These are phyloP conservation scores for Nadsonia commutata DNA, from an alignment of 1,139 yeast species.

Conservation along the genomic window DNA sequence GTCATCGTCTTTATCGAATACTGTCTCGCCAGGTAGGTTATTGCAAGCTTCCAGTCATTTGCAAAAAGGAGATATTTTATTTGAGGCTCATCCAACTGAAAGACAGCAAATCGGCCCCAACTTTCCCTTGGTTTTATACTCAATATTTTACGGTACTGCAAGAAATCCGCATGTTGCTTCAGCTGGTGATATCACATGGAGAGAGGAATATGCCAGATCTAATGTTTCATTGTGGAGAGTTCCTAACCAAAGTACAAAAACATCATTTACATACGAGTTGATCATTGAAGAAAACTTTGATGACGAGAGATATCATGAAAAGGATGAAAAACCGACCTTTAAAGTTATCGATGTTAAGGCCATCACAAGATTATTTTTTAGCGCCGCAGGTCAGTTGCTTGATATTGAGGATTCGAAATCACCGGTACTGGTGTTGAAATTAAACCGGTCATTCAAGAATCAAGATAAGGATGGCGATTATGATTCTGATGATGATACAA, in stretches of 20 bases:
- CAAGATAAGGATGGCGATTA: neutral
- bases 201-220: conserved; percentile 54
- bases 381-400: conserved; percentile 56
- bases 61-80: conserved; percentile 27
- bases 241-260: conserved; percentile 7
- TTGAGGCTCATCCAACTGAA: conserved; percentile 8
- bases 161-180: conserved; percentile 27
- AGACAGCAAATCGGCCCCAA: conserved; percentile 40
- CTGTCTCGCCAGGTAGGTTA: conserved; percentile 50
- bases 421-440: conserved; percentile 55
- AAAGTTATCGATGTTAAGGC: conserved; percentile 27
- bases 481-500: conserved; percentile 1
- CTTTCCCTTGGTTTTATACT: conserved; percentile 44
- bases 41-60: conserved; percentile 48
- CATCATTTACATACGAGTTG: conserved; percentile 31
- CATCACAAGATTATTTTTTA: conserved; percentile 47
- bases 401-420: conserved; percentile 49
- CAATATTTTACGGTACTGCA: conserved; percentile 49
- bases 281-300: conserved; percentile 44
- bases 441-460: conserved; percentile 21
- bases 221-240: conserved; percentile 29
- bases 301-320: conserved; percentile 65
- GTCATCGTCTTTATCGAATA: conserved; percentile 35
- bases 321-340: conserved; percentile 26
- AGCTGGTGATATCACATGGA: conserved; percentile 44